Evolutionary conservation across 2,329 filamentous ascomycete genomes (phyloP).

Genomic region (Claviceps pusilla): DNA sequence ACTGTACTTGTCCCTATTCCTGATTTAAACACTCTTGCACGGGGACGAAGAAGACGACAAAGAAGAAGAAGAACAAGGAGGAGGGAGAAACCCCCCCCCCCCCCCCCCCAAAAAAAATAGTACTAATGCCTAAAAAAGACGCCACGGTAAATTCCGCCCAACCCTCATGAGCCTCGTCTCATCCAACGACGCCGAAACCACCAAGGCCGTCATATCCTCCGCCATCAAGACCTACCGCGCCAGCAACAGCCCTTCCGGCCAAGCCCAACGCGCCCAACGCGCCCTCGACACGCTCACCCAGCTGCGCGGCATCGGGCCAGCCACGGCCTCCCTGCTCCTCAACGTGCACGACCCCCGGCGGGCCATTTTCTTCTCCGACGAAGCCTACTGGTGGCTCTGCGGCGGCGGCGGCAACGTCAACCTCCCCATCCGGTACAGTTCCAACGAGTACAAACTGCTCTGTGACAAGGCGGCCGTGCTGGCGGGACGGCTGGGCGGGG

Average conservation of each 20-base stretch:
- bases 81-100: too few relatives aligned
- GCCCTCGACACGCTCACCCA: slow-evolving; percentile 40
- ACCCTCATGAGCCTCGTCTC: slow-evolving; percentile 44
- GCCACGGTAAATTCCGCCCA: slow-evolving; percentile 48
- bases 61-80: too few relatives aligned
- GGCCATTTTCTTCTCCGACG: slow-evolving; percentile 67
- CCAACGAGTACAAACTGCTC: slow-evolving; percentile 51
- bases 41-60: too few relatives aligned
- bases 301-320: slow-evolving; percentile 64
- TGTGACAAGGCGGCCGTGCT: slow-evolving; percentile 28
- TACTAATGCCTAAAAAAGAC: slow-evolving; percentile 19
- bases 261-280: slow-evolving; percentile 14
- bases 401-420: slow-evolving; percentile 31
- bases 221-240: slow-evolving; percentile 35
- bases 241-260: slow-evolving; percentile 6
- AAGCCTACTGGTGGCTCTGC: slow-evolving; percentile 61
- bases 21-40: too few relatives aligned
- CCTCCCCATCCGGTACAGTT: slow-evolving; percentile 49
- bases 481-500: slow-evolving; percentile 29
- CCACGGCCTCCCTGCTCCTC: slow-evolving; percentile 61
- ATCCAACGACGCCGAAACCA: slow-evolving; percentile 38
- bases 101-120: too few relatives aligned
- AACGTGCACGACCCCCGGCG: slow-evolving; percentile 43
- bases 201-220: slow-evolving; percentile 33
- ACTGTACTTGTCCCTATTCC: slow-evolving; percentile 32